Base-by-base conservation (phyloP, 768 basidiomycete genomes). In the Naganishia vaughanmartiniae region DNA sequence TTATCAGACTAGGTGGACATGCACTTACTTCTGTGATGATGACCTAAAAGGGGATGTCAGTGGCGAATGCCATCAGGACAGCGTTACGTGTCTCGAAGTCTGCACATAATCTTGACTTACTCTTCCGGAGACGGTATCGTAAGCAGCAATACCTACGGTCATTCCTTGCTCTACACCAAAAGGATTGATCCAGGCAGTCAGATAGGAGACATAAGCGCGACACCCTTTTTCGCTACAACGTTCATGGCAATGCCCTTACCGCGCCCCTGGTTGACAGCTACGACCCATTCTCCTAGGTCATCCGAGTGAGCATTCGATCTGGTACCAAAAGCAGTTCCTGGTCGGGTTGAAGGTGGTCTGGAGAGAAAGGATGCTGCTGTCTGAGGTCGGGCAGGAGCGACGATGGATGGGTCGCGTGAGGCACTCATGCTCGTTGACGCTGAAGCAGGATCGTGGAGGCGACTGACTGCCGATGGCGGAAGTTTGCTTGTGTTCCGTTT, bases 61-160 rank as follows among this genome's bases (percentile, higher is more conserved):
- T 17, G n/a, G 36, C 57, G 19, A 3, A 39, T 39, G 19, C n/a
- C 21, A 7, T 51, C 48, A 51, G 4, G 21, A 6, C 4, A n/a
- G 24, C 4, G 7, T 26, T 30, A 66, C 24, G 19, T 28, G 19
- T 15, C 34, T 30, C 14, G 26, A 19, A 19, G n/a, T 11, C 26
- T 1, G 14, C 6, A 17, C 6, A 72, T 12, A 12, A n/a, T n/a
- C 6, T 12, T 9, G 19, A 73, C 74, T 65, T 34, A 89, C 89
- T 31, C 86, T 84, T 0, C 89, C 91, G 0, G 89, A 91, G 36
- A 90, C 89, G 68, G 84, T 86, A 70, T 93, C 88, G n/a, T 93
- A 84, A 0, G 90, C 90, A 0, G 91, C 92, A 36, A 96, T 87
- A 2, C 93, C 93, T 11, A 95, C 87, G 77, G 89, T 89, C 33